Evolutionary conservation across 257 asterid species (phyloP), one percentile per base, ranked within the genome.

Genomic region (Solanum pennellii): DNA sequence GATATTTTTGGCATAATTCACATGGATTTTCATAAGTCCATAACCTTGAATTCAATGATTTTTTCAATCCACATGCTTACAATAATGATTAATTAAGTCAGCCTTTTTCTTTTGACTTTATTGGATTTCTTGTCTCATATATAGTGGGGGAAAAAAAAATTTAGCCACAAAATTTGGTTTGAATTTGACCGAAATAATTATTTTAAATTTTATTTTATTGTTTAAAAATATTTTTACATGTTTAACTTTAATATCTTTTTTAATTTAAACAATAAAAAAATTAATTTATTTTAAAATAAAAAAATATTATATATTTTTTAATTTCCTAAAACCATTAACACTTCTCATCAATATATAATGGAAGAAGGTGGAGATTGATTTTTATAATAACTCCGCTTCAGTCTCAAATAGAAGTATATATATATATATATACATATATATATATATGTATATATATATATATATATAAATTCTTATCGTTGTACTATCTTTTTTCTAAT

Each of bases 1-100:
- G 84, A 80, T 47, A 79, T 79, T 45, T 45, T 79, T 79, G 66
- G 25, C 66, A 12, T 47, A 45, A 79, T 29, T 80, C 69, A 80
- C 68, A 29, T 79, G 66, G 84, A 45, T 9, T 79, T 7, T 77
- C 37, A 76, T 25, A 79, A 33, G 79, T 72, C 9, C 39, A 79
- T 16, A 27, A 79, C 39, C 25, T 45, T 80, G 42, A 47, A 80
- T 80, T 80, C 27, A 27, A 47, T 80, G 41, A 80, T 80, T 44
- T 80, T 3, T 47, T 45, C 31, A 80, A 80, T 20, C 21, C 85
- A 49, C 85, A 49, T 80, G 85, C 25, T 14, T 9, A 79, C 6
- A 79, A 44, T 79, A 25, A 45, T 45, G 44, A 33, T 18, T 72
- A n/a, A 42, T 25, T 76, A 79, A 44, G 41, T 44, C 60, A 49